Conservation (phyloP, 345 rosid genomes). For the Eucalyptus shirleyi region DNA sequence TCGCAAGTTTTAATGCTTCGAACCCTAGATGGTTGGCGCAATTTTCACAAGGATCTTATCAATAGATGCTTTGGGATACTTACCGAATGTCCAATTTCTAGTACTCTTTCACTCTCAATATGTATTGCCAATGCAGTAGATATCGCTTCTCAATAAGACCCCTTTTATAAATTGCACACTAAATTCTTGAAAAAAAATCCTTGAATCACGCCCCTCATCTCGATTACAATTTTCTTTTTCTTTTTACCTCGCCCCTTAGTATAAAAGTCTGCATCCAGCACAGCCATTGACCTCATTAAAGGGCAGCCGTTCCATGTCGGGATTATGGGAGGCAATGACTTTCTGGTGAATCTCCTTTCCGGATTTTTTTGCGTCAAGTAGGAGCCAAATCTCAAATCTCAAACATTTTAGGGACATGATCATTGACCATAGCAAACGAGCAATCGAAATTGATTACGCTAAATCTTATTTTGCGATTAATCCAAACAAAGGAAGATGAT, state of each 20-base stretch:
- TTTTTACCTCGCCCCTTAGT: background rate
- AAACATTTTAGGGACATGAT: background rate
- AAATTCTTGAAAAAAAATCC: background rate
- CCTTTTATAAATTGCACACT: background rate
- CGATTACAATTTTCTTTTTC: background rate
- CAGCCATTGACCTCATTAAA: background rate
- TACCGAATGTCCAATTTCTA: background rate
- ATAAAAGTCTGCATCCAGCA: background rate
- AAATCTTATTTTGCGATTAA: background rate
- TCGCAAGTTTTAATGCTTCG: background rate
- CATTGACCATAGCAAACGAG: background rate
- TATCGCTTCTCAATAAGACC: background rate
- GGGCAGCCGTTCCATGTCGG: background rate
- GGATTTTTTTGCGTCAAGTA: background rate
- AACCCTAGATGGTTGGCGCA: accelerated
- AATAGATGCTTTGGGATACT: background rate
- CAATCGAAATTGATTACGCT: background rate
- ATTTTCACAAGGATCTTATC: background rate
- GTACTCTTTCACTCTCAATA: background rate
- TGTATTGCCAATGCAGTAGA: background rate
- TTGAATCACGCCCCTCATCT: background rate
- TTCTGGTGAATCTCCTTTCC: background rate
- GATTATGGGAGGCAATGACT: background rate
- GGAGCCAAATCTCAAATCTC: background rate
- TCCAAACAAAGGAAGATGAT: background rate